Evolutionary conservation across 192 early-diverging fungal genomes (phyloP).

Genomic region (Chytriomyces sp.): DNA sequence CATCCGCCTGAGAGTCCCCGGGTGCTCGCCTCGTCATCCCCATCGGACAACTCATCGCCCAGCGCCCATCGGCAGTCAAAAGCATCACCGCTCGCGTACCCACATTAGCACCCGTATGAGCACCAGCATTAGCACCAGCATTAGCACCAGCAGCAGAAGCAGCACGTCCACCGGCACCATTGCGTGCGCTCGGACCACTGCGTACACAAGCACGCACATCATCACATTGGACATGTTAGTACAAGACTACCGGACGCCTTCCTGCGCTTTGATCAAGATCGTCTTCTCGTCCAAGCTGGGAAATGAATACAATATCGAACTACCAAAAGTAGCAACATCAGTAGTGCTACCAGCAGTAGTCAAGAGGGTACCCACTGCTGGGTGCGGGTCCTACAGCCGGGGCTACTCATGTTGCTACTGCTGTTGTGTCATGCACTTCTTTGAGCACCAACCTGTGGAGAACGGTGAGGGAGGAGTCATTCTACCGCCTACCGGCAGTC

Average conservation of each 20-base stretch:
- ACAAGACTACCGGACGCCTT: neutral
- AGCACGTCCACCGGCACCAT: too few relatives aligned
- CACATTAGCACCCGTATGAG: neutral
- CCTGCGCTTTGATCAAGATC: too few relatives aligned
- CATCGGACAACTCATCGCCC: neutral
- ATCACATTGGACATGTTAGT: neutral
- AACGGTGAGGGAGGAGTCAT: neutral
- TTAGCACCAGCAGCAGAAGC: too few relatives aligned
- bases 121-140: too few relatives aligned
- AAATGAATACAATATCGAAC: too few relatives aligned
- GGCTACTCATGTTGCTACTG: too few relatives aligned
- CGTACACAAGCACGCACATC: neutral
- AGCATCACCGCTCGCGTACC: neutral
- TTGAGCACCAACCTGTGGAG: neutral
- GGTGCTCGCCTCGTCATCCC: neutral
- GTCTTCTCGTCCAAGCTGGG: too few relatives aligned
- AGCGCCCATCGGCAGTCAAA: neutral
- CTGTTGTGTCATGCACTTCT: neutral
- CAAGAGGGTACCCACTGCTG: too few relatives aligned
- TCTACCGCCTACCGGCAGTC: neutral
- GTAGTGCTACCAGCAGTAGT: too few relatives aligned
- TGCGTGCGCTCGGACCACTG: too few relatives aligned
- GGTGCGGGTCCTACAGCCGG: too few relatives aligned
- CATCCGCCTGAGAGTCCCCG: neutral
- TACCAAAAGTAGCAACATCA: too few relatives aligned